These are phyloP conservation scores for Uromyces viciae-fabae DNA, from an alignment of 1,284 basidiomycete species.

Conservation along the genomic window DNA sequence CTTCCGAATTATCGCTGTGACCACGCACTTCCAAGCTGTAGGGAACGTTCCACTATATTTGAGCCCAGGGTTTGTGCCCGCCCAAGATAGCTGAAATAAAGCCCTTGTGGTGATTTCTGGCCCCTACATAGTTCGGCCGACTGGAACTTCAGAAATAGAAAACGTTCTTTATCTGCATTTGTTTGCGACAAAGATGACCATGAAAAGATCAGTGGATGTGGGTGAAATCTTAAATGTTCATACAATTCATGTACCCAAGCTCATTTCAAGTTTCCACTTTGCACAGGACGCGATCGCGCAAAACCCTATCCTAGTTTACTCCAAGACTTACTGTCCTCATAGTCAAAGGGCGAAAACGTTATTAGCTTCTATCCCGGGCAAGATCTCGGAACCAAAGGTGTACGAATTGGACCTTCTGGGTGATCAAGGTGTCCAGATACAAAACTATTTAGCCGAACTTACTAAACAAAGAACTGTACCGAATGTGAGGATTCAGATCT, in stretches of 20 bases:
- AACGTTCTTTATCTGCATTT: no score
- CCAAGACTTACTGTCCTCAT: constrained; percentile 34
- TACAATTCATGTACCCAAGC: neutral
- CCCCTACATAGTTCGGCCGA: no score
- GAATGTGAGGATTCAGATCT: neutral
- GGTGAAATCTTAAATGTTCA: neutral
- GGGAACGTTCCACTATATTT: no score
- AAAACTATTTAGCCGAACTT: constrained; percentile 11
- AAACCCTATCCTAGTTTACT: constrained; percentile 19
- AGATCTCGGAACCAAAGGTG: neutral
- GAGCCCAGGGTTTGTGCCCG: no score
- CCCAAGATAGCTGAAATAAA: no score
- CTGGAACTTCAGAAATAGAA: no score
- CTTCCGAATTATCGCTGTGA: no score
- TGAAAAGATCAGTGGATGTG: neutral
- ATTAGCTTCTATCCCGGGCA: neutral
- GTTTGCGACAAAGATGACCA: neutral
- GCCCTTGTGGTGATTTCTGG: no score
- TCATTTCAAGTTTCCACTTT: neutral
- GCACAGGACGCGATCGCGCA: constrained; percentile 13
- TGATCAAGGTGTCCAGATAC: neutral
- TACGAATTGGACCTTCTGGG: constrained; percentile 26
- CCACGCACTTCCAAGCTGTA: no score
- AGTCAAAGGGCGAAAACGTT: constrained; percentile 5
- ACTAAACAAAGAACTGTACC: constrained; percentile 32